These are phyloP conservation scores for Phaeosphaeria sp. DNA, from an alignment of 2,329 filamentous ascomycete species.

Conservation along the genomic window DNA sequence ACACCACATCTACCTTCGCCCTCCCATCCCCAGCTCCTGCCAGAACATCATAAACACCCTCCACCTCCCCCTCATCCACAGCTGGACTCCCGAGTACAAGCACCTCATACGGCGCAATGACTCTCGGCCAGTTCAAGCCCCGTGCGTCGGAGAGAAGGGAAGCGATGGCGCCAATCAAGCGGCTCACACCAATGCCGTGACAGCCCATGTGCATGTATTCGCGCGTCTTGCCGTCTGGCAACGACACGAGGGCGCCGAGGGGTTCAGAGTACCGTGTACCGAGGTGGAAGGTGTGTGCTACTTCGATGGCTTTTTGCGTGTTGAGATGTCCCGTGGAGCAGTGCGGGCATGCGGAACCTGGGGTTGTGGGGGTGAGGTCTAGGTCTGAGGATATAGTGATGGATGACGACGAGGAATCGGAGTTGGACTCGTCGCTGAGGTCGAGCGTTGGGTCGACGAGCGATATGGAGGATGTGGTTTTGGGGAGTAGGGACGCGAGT, in stretches of 20 bases:
- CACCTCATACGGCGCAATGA: conserved; percentile 84
- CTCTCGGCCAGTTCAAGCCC: conserved; percentile 85
- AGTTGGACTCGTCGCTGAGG: conserved; percentile 1
- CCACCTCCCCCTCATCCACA: conserved; percentile 57
- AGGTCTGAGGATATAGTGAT: background rate
- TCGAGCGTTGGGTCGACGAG: background rate
- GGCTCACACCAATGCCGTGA: conserved; percentile 91
- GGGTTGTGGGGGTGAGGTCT: conserved; percentile 48
- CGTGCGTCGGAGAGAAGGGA: conserved; percentile 72
- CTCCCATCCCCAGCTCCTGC: background rate
- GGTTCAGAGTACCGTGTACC: conserved; percentile 86
- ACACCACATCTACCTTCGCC: conserved; percentile 29
- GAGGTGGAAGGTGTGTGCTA: conserved; percentile 94
- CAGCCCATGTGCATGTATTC: conserved; percentile 90
- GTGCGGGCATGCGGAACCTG: conserved; percentile 75
- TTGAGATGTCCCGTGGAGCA: conserved; percentile 70
- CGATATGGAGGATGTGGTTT: conserved; percentile 11
- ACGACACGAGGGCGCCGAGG: conserved; percentile 68
- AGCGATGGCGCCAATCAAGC: conserved; percentile 86
- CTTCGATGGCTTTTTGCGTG: conserved; percentile 78
- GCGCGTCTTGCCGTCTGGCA: conserved; percentile 47
- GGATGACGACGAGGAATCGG: conserved; percentile 10
- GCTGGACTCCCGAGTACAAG: conserved; percentile 65
- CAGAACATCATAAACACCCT: conserved; percentile 70
- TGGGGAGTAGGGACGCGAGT: conserved; percentile 25